A percentile compares a stretch with the other conserved stretches of the same genome.
Conservation (phyloP, 148 eudicot genomes). For the Fagopyrum homotropicum region DNA sequence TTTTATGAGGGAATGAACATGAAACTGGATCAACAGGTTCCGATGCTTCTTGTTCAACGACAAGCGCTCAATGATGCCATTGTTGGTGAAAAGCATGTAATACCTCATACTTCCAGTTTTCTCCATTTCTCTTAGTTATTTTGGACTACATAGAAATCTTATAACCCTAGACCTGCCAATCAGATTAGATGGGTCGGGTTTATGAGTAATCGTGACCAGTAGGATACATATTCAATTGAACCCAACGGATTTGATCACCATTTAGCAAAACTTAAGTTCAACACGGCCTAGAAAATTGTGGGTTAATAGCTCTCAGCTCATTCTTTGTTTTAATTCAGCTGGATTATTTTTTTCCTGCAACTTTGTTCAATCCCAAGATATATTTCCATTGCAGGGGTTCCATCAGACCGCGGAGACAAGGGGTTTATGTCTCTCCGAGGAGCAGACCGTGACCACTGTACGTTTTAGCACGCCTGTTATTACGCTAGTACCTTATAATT, state of each 20-base stretch:
- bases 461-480: slow-evolving; percentile 4
- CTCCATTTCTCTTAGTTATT: neutral
- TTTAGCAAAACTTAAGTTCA: neutral
- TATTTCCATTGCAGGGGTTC: slow-evolving; percentile 45
- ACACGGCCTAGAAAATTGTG: neutral
- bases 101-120: neutral
- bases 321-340: neutral
- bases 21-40: slow-evolving; percentile 90
- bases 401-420: slow-evolving; percentile 96
- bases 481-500: neutral
- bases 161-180: neutral
- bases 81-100: slow-evolving; percentile 94
- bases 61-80: slow-evolving; percentile 97
- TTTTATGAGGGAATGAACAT: slow-evolving; percentile 96
- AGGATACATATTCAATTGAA: neutral
- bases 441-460: slow-evolving; percentile 92
- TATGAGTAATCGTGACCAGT: neutral
- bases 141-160: neutral
- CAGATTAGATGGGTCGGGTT: neutral
- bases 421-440: slow-evolving; percentile 95
- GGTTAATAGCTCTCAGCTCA: neutral
- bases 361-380: neutral
- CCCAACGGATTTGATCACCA: neutral
- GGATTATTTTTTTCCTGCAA: neutral
- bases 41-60: slow-evolving; percentile 96